Percentiles rank a stretch among this genome's conserved stretches.
phyloP scores from a whole-genome alignment of 2,329 filamentous ascomycete genomes.

The Fusarium duplospermum region DNA sequence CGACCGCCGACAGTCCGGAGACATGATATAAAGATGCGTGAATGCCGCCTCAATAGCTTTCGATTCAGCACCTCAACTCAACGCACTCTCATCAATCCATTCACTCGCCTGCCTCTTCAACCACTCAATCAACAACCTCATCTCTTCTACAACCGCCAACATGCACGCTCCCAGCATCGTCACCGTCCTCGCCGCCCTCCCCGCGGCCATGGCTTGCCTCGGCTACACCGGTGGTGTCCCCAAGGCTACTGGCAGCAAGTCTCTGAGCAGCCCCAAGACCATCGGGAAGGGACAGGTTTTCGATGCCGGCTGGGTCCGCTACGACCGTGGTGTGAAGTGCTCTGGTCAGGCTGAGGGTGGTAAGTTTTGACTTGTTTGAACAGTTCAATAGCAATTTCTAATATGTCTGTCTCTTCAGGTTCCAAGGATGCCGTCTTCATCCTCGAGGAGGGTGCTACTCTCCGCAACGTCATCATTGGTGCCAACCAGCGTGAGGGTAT shows the following conservation, averaged over 20 bases:
- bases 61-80: background rate
- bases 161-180: slow-evolving; percentile 34
- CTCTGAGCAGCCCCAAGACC: slow-evolving; percentile 46
- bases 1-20: background rate
- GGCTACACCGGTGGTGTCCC: slow-evolving; percentile 47
- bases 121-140: background rate
- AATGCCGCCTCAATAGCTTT: background rate
- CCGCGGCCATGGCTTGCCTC: slow-evolving; percentile 46
- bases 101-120: background rate
- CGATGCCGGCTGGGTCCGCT: slow-evolving; percentile 50
- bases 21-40: background rate
- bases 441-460: slow-evolving; percentile 54
- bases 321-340: slow-evolving; percentile 56
- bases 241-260: slow-evolving; percentile 43
- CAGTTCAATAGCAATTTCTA: accelerated
- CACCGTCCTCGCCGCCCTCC: slow-evolving; percentile 32
- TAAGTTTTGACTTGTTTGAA: slow-evolving; percentile 32
- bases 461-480: slow-evolving; percentile 60
- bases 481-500: slow-evolving; percentile 58
- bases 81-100: background rate
- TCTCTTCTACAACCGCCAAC: background rate
- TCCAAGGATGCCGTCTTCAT: slow-evolving; percentile 55
- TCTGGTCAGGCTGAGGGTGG: slow-evolving; percentile 56
- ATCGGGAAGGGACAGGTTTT: slow-evolving; percentile 43
- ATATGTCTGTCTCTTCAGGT: background rate